Base-by-base conservation (phyloP, 768 basidiomycete genomes). In the Leccinum longicurvipes region DNA sequence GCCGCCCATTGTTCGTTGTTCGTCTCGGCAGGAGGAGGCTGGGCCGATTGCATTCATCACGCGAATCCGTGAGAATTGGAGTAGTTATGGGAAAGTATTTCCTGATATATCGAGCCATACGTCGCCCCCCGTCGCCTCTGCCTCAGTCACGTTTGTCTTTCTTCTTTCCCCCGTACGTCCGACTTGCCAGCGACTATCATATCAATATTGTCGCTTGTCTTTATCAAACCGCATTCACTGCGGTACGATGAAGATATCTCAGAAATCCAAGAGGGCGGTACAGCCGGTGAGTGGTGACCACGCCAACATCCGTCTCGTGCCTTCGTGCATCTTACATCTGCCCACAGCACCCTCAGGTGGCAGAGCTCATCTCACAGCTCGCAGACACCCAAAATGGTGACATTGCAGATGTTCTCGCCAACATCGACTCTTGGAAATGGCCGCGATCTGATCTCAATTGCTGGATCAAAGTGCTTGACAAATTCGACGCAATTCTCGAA, bases 401-500 rank as follows among this genome's bases (percentile, higher is more conserved):
- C 60, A 77, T 98, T 27, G 76, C 85, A 3, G 73, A 82, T 49
- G 77, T 86, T 55, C 79, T 98, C 55, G 72, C 79, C 29, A 72
- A 80, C 57, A 86, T 95, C 65, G 83, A 88, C 63, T 71, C 78
- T 4, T 99, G 97, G 97, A 87, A 82, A 70, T 98, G 92, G 88
- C 92, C 94, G 32, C 84, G 97, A 59, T 94, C 94, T 54, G 97
- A 99, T 78, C 81, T 99, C 58, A 93, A 97, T 74, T 86, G 90
- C 54, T 99, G 97, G 97, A 86, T 93, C 71, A 87, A 87, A 68
- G 91, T 95, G 55, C 83, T 99, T 47, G 96, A 99, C 80, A 90
- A 89, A 70, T 94, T 99, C 69, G 97, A 99, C 76, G 77, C 78
- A 56, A 84, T 97, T 60, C 80, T 98, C 62, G 93, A 90, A 66